Evolutionary conservation across 2,329 filamentous ascomycete species (phyloP), one percentile per base, ranked within the genome.

Genomic region (Fusarium caatingaense): DNA sequence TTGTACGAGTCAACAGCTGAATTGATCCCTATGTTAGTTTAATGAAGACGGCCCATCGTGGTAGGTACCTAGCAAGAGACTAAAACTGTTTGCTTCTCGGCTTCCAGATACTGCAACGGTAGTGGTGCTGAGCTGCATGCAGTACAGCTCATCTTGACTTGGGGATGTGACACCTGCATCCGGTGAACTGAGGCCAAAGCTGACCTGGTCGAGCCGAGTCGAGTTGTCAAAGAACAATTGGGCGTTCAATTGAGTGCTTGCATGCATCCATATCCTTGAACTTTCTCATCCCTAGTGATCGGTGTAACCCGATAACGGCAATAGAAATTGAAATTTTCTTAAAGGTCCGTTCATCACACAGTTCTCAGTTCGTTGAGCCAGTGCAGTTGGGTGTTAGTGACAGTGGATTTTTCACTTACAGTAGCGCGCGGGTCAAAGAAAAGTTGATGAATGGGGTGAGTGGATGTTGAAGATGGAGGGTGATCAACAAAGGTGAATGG

Each of bases 361-460:
- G n/a, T 54, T 34, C 28, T 34, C 28, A 53, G n/a, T 55, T 49
- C 21, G 23, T 34, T 55, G 62, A 51, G n/a, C 20, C 49, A 47
- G 40, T 44, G 27, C 40, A 41, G 32, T 25, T 25, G 23, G 23
- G 23, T 57, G 32, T 56, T 32, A 53, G 23, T 53, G 49, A 53
- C 34, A 28, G 49, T 41, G 32, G 49, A n/a, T 16, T 53, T 51
- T 18, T 42, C 21, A 50, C 30, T 51, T n/a, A 27, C 25, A 42
- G 66, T 74, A 73, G 70, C 72, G 72, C 70, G 70, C 66, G 70
- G 70, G 72, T 72, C 65, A 61, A 48, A 40, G 56, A 40, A 55
- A 53, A 50, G 46, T 65, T 44, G 48, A 56, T 57, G n/a, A 44
- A 63, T 68, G 69, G 62, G 63, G 63, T 64, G 67, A 54, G 63